A percentile compares a stretch with the other conserved stretches of the same genome.
Conservation (phyloP, 2,329 filamentous ascomycete genomes). For the Colletotrichum theobromicola region DNA sequence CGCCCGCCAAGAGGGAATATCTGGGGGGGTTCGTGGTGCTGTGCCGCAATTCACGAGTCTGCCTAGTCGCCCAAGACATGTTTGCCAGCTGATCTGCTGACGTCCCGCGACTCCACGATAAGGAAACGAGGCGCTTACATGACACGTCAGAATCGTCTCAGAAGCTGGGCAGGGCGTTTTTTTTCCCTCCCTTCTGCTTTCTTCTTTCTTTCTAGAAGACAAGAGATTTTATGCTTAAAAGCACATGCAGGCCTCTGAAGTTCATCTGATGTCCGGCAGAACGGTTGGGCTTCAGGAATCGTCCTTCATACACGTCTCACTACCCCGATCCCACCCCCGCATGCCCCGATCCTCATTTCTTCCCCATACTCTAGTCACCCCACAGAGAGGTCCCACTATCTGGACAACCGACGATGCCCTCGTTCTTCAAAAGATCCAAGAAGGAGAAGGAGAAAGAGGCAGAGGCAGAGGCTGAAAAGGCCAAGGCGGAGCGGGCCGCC, state of each 20-base stretch:
- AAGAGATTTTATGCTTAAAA: not conserved
- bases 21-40: not conserved
- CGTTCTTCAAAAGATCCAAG: conserved; percentile 12
- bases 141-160: not conserved
- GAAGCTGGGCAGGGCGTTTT: not conserved
- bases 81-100: not conserved
- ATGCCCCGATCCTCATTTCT: not conserved
- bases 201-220: not conserved
- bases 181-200: not conserved
- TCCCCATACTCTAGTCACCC: not conserved
- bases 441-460: conserved; percentile 13
- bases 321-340: not conserved
- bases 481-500: not conserved
- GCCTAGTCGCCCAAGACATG: conserved; percentile 1
- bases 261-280: not conserved
- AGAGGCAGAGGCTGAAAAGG: conserved; percentile 6
- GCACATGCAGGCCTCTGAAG: not conserved
- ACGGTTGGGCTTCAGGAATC: not conserved
- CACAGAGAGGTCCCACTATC: not conserved
- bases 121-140: not conserved
- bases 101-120: not conserved
- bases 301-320: not conserved
- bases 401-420: not conserved
- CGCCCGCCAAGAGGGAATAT: not conserved
- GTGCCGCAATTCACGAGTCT: not conserved